phyloP scores from a whole-genome alignment of 257 asterid genomes.

The Solanum chilense region DNA sequence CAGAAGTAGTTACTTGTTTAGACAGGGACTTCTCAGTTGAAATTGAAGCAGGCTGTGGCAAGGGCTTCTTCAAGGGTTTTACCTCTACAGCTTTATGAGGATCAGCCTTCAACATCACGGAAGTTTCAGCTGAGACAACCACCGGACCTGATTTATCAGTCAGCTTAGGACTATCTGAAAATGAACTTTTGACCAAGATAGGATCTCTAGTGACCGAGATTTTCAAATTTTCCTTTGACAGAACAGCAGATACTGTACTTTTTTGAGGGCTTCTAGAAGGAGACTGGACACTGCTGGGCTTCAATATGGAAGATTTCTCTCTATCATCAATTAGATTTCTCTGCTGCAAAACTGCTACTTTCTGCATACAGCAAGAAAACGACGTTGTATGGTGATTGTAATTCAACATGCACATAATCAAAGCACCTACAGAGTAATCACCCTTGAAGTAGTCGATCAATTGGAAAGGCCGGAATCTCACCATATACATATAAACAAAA shows the following conservation, averaged over 20 bases:
- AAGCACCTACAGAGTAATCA: neutral
- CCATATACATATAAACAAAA: neutral
- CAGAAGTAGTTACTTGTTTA: conserved; percentile 8
- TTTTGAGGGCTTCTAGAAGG: conserved; percentile 43
- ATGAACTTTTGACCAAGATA: conserved; percentile 19
- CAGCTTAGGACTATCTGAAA: conserved; percentile 34
- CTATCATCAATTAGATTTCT: conserved; percentile 11
- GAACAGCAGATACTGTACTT: conserved; percentile 12
- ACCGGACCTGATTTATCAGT: conserved; percentile 16
- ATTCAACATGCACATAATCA: neutral
- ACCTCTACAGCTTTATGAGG: conserved; percentile 19
- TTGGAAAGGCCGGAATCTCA: neutral
- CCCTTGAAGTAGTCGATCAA: neutral
- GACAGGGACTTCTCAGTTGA: neutral
- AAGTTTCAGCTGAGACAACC: conserved; percentile 19
- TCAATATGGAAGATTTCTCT: conserved; percentile 17
- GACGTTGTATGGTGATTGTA: neutral
- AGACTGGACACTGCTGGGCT: conserved; percentile 11
- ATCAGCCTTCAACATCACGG: conserved; percentile 16
- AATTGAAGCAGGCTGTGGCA: neutral
- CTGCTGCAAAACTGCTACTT: conserved; percentile 27
- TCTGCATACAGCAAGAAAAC: conserved; percentile 28
- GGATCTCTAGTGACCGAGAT: conserved; percentile 15
- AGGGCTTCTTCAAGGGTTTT: conserved; percentile 22
- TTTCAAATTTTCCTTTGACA: conserved; percentile 20